A percentile compares a stretch with the other conserved stretches of the same genome.
These are phyloP conservation scores for Cardamine occulta DNA, from an alignment of 345 rosid species.

Conservation along the genomic window DNA sequence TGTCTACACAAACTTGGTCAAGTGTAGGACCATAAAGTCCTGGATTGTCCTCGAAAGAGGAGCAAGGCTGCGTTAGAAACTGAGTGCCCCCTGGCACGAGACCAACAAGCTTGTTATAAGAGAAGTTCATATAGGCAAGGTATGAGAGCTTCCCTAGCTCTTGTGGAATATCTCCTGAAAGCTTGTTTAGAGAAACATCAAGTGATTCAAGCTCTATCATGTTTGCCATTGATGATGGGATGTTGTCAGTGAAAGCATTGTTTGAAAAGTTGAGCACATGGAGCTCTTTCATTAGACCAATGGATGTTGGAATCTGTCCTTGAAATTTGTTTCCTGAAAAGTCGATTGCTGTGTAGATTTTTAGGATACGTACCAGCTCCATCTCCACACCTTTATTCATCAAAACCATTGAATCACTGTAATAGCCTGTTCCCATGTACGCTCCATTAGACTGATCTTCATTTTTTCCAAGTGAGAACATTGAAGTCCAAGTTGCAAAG, in stretches of 20 bases:
- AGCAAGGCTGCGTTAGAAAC: slow-evolving; percentile 12
- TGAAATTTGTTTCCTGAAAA: slow-evolving; percentile 29
- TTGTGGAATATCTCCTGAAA: slow-evolving; percentile 36
- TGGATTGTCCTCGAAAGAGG: background rate
- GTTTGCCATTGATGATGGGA: slow-evolving; percentile 36
- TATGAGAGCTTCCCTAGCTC: slow-evolving; percentile 10
- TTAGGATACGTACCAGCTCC: background rate
- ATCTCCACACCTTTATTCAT: background rate
- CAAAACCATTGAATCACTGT: background rate
- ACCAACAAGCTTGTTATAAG: slow-evolving; percentile 31
- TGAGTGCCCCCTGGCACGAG: slow-evolving; percentile 33
- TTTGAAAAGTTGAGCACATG: background rate
- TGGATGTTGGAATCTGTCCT: slow-evolving; percentile 38
- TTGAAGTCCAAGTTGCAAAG: slow-evolving; percentile 15
- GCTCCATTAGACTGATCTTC: background rate
- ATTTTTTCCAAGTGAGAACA: background rate
- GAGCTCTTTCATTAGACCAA: slow-evolving; percentile 29
- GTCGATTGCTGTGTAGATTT: background rate
- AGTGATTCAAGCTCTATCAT: slow-evolving; percentile 17
- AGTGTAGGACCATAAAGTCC: too few species aligned
- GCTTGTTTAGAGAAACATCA: slow-evolving; percentile 32
- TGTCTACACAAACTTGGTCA: too few species aligned
- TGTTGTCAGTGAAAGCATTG: slow-evolving; percentile 26
- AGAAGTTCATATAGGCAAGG: slow-evolving; percentile 25
- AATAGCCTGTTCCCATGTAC: background rate